Evolutionary conservation across 768 basidiomycete genomes (phyloP).

Genomic region (Leccinum subgranulosum): DNA sequence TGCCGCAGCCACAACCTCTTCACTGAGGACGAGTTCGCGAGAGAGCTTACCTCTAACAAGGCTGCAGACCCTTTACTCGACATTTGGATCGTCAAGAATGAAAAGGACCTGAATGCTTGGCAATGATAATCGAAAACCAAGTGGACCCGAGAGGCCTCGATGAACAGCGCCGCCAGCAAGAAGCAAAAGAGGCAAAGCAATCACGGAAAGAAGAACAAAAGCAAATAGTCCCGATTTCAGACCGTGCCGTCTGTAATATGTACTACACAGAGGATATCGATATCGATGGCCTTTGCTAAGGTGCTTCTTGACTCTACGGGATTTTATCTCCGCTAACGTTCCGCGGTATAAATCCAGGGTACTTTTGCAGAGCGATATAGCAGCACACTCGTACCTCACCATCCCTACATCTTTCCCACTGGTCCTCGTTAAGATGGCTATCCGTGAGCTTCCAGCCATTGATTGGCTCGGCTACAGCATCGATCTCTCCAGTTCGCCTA

Average conservation of each 20-base stretch:
- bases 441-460: conserved; percentile 8
- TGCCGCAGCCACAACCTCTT: too few species aligned
- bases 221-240: too few species aligned
- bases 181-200: neutral
- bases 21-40: too few species aligned
- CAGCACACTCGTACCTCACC: neutral
- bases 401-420: neutral
- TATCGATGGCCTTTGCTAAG: neutral
- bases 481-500: conserved; percentile 9
- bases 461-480: conserved; percentile 11
- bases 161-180: too few species aligned
- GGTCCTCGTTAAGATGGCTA: neutral
- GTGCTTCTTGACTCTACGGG: neutral
- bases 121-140: too few species aligned
- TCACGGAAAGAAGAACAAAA: neutral
- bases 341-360: neutral
- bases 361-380: neutral
- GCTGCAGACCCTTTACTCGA: too few species aligned
- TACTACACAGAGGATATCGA: neutral
- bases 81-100: too few species aligned
- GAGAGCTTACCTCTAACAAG: too few species aligned
- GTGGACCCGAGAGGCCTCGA: too few species aligned
- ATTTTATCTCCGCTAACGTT: neutral
- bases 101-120: too few species aligned
- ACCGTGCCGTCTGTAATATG: neutral